Evolutionary conservation across 2,329 filamentous ascomycete species (phyloP).

Genomic region (Parastagonospora nodorum): DNA sequence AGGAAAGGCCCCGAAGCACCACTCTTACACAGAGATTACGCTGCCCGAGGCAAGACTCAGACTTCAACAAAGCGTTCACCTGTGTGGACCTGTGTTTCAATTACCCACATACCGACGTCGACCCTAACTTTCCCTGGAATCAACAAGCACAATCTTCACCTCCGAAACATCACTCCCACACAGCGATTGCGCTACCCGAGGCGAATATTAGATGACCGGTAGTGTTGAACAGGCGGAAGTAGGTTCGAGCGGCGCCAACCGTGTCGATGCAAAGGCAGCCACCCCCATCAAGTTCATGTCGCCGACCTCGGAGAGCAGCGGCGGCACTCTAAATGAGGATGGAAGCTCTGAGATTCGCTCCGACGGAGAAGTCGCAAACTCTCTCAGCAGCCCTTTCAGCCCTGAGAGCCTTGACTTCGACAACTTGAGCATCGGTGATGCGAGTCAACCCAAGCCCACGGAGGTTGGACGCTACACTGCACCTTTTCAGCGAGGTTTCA

Average conservation of each 20-base stretch:
- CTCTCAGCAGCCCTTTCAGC: conserved; percentile 14
- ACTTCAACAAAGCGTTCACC: too few species aligned
- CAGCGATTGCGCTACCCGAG: not conserved
- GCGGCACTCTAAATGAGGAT: conserved; percentile 19
- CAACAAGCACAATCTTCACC: too few species aligned
- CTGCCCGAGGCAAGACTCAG: too few species aligned
- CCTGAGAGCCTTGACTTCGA: conserved; percentile 16
- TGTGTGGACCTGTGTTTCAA: too few species aligned
- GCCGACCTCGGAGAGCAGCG: conserved; percentile 11
- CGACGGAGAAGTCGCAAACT: conserved; percentile 2
- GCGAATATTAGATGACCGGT: conserved; percentile 2
- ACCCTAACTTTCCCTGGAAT: too few species aligned
- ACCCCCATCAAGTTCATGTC: not conserved
- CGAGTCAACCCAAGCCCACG: not conserved
- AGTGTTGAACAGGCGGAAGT: not conserved
- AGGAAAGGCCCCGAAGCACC: too few species aligned
- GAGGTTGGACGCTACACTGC: conserved; percentile 7
- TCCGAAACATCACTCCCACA: too few species aligned
- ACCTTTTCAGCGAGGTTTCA: conserved; percentile 9
- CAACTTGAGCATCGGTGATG: conserved; percentile 11
- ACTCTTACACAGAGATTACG: too few species aligned
- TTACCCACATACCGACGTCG: too few species aligned
- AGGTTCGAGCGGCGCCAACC: not conserved
- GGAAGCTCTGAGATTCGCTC: conserved; percentile 7
- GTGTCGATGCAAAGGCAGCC: not conserved